Base-by-base conservation (phyloP, 2,329 filamentous ascomycete genomes). In the Pseudopyricularia cyperi region DNA sequence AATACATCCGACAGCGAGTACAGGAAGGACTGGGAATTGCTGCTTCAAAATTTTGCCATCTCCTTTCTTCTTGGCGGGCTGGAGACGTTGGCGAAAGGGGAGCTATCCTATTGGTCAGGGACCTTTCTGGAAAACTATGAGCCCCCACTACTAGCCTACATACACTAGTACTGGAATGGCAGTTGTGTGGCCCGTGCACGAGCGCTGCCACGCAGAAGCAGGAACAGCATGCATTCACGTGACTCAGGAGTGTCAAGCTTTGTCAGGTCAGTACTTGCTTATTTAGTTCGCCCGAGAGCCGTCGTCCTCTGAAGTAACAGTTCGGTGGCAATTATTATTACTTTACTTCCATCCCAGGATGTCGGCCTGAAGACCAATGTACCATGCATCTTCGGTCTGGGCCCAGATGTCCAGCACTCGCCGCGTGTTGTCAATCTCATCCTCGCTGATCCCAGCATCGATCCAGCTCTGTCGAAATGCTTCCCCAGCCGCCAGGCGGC, bases 321-420 rank as follows among this genome's bases (percentile, higher is more conserved):
- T n/a, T n/a, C n/a, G n/a, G n/a, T n/a, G n/a, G n/a, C n/a, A n/a
- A n/a, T n/a, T 19, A 8, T 39, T 9, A 4, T 11, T 39, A 1
- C 17, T 19, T 37, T 35, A 68, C 58, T 71, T 71, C 66, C 66
- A 68, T 6, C 59, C 67, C 3, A 71, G 57, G 28, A 69, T 62
- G 55, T 71, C 68, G 22, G 60, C 59, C 56, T 70, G 64, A 51
- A 68, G 14, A 14, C 59, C 56, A 7, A 56, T 65, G 55, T 60
- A 66, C 68, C 67, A 71, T 1, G 65, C 66, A 57, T 66, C 66
- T 39, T 69, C 62, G 12, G 56, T 62, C 48, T 65, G 60, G 0
- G 59, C 64, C 67, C 68, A 70, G 42, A 54, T 55, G 28, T 56
- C 48, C 26, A 67, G 47, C 7, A 62, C 63, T 2, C 4, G 28